These are phyloP conservation scores for Glomus cerebriforme DNA, from an alignment of 192 early-diverging fungal genomes.

Conservation along the genomic window DNA sequence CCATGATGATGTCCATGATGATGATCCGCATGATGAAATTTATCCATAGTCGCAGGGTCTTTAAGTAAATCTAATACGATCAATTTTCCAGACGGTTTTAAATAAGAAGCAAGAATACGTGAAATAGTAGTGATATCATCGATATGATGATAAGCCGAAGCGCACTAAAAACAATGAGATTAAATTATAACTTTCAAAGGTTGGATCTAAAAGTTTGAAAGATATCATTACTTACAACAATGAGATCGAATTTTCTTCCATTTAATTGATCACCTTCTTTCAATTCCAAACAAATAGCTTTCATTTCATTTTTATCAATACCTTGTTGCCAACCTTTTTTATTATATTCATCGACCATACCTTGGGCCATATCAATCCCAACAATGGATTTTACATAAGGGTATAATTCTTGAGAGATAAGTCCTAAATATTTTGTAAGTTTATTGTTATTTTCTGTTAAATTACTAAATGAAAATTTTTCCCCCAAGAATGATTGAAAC, in stretches of 20 bases:
- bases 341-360: conserved; percentile 28
- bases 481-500: neutral
- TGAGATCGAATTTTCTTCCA: conserved; percentile 30
- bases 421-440: conserved; percentile 7
- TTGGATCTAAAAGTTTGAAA: too few relatives aligned
- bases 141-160: conserved; percentile 31
- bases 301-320: conserved; percentile 24
- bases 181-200: too few relatives aligned
- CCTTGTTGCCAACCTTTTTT: conserved; percentile 28
- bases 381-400: conserved; percentile 23
- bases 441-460: neutral
- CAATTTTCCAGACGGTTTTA: conserved; percentile 22
- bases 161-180: conserved; percentile 28
- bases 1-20: too few relatives aligned
- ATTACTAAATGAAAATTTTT: neutral
- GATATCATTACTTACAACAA: conserved; percentile 9
- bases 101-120: conserved; percentile 8
- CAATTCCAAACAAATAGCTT: conserved; percentile 27
- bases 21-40: conserved; percentile 6
- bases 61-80: conserved; percentile 23
- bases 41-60: neutral
- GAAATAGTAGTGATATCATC: neutral
- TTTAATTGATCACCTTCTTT: conserved; percentile 25
- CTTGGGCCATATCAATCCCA: conserved; percentile 20
- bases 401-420: conserved; percentile 15